A percentile compares a stretch with the other conserved stretches of the same genome.
phyloP scores from a whole-genome alignment of 78 protist genomes.

The Dictyostelium firmibasis region DNA sequence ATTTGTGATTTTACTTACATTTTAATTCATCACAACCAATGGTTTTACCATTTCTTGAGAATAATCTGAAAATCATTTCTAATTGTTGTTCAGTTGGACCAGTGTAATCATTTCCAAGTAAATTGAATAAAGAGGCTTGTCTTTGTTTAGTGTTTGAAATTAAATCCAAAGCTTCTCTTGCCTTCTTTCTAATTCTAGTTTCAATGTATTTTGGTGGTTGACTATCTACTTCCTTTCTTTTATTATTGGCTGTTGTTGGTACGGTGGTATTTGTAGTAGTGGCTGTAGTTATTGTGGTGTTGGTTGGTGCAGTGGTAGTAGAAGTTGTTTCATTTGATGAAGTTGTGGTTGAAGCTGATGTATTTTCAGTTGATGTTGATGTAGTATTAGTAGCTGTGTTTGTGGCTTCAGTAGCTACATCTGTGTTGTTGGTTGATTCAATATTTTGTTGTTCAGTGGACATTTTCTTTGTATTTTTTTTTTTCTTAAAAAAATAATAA shows the following conservation, averaged over 20 bases:
- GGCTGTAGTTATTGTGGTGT: background rate
- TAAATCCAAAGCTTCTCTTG: conserved; percentile 58
- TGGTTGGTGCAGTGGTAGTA: background rate
- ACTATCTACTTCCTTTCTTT: background rate
- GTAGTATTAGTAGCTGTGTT: background rate
- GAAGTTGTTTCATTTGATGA: background rate
- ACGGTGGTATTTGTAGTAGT: background rate
- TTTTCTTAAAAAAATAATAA: too few species aligned
- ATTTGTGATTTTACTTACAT: background rate
- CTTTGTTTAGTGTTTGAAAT: conserved; percentile 35
- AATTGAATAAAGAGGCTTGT: conserved; percentile 45
- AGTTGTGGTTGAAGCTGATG: background rate
- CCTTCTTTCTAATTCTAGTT: conserved; percentile 57
- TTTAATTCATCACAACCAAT: conserved; percentile 30
- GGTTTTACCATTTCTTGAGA: conserved; percentile 26
- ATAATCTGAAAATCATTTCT: conserved; percentile 50
- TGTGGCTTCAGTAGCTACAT: background rate
- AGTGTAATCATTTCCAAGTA: conserved; percentile 60
- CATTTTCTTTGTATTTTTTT: background rate
- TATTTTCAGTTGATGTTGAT: background rate
- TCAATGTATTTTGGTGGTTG: conserved; percentile 37
- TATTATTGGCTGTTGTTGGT: background rate
- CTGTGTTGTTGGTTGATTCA: background rate
- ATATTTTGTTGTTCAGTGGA: background rate
- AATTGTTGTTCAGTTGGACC: conserved; percentile 60